Evolutionary conservation across 2,329 filamentous ascomycete genomes (phyloP), one percentile per base, ranked within the genome.

Genomic region (Gaeumannomyces sp.): DNA sequence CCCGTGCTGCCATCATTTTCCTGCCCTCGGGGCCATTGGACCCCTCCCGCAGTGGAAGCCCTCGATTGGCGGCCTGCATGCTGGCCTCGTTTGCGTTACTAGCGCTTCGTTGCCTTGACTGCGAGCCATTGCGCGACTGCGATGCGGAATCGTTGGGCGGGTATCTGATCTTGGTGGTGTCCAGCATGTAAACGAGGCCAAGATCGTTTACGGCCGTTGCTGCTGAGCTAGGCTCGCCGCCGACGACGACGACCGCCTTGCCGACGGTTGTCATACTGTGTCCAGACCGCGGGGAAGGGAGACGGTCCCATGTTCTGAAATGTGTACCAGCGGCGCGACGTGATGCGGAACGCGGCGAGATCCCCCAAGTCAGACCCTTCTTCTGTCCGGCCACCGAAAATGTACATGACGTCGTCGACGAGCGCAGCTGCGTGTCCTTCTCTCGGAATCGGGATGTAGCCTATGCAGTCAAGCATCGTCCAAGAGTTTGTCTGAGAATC

Each of bases 261-360:
- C 92, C 92, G 68, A 94, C 92, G 2, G 93, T 89, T 2, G 95
- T 98, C 95, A 99, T 98, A 76, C 93, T 97, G 76, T 99, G 95
- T 1, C 95, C 95, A 22, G 94, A 98, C 66, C 95, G 85, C 38
- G 95, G 89, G 3, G 93, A 97, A n/a, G 0, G 95, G 95, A 1
- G 93, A 96, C 3, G 93, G 93, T 0, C 95, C 95, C 95, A 99
- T 99, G 73, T 99, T 99, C 73, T 99, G 95, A 77, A 99, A 99
- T 50, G 95, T 99, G 76, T 98, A 99, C 95, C 95, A 99, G 66
- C 95, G 87, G 69, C 92, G 88, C 14, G 93, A 93, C 0, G 89
- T 87, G 66, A 87, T 86, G 64, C 83, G 78, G 71, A 87, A 87
- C 1, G 95, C 95, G 2, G 95, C 94, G 59, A 99, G 82, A 76